These are phyloP conservation scores for Cyberlindnera mycetangii DNA, from an alignment of 805 yeast species.

Conservation along the genomic window DNA sequence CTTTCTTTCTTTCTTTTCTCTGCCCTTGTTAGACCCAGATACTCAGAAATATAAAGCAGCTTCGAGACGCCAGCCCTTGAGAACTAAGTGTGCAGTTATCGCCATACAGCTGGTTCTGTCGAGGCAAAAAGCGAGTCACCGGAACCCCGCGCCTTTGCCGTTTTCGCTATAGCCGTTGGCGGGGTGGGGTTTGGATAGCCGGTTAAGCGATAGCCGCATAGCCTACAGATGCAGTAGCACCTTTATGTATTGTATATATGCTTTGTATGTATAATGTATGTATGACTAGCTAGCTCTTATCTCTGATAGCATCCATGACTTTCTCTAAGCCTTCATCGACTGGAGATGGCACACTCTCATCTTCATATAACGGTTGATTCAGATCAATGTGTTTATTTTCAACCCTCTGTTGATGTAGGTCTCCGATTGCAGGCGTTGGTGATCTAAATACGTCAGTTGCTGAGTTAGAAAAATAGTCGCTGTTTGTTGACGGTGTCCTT, in stretches of 20 bases:
- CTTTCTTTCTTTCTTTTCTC: too few species aligned
- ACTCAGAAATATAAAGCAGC: too few species aligned
- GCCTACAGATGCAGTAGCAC: too few species aligned
- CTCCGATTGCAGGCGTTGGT: conserved; percentile 26
- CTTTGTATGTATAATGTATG: not conserved
- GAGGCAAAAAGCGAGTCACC: too few species aligned
- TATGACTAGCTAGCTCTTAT: not conserved
- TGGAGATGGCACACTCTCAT: conserved; percentile 2
- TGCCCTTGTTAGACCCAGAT: too few species aligned
- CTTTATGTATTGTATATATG: not conserved
- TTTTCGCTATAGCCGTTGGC: too few species aligned
- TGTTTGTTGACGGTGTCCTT: not conserved
- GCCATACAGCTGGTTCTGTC: too few species aligned
- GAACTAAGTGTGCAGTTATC: too few species aligned
- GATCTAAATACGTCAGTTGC: conserved; percentile 6
- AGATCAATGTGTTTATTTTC: conserved; percentile 13
- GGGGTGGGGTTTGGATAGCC: too few species aligned
- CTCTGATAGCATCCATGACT: conserved; percentile 12
- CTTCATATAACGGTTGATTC: conserved; percentile 11
- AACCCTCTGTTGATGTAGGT: conserved; percentile 1
- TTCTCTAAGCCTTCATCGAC: conserved; percentile 4
- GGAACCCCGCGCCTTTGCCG: too few species aligned
- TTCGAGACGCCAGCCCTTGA: too few species aligned
- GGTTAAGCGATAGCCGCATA: too few species aligned
- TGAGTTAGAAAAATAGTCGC: not conserved